Conservation (phyloP, 1,284 basidiomycete species). For the Fomitopsis schrenkii region DNA sequence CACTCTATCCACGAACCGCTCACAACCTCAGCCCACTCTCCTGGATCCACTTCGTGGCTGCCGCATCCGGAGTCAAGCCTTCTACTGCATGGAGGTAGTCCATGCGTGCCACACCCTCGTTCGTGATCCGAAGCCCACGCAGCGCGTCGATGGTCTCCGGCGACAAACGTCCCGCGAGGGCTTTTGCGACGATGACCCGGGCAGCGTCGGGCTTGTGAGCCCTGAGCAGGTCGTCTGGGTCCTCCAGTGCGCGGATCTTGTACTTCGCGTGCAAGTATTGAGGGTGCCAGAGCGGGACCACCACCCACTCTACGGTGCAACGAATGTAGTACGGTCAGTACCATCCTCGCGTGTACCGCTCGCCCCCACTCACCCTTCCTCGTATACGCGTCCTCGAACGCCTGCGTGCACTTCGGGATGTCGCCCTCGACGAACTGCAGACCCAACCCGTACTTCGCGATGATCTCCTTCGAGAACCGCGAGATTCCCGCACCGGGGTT, state of each 20-base stretch:
- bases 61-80: neutral
- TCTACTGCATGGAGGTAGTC: neutral
- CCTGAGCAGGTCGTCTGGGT: neutral
- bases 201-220: neutral
- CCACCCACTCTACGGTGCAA: neutral
- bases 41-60: neutral
- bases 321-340: neutral
- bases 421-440: neutral
- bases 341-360: neutral
- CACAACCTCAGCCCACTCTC: neutral
- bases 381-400: neutral
- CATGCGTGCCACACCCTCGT: neutral
- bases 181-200: neutral
- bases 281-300: neutral
- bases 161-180: neutral
- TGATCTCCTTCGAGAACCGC: slow-evolving; percentile 2
- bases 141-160: neutral
- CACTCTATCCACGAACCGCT: neutral
- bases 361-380: neutral
- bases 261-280: neutral
- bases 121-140: neutral
- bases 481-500: slow-evolving; percentile 1
- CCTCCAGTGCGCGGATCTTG: neutral
- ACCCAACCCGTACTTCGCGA: neutral
- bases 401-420: neutral